Conservation (phyloP, 495 filamentous ascomycete species). For the Neurospora tetrasperma region DNA sequence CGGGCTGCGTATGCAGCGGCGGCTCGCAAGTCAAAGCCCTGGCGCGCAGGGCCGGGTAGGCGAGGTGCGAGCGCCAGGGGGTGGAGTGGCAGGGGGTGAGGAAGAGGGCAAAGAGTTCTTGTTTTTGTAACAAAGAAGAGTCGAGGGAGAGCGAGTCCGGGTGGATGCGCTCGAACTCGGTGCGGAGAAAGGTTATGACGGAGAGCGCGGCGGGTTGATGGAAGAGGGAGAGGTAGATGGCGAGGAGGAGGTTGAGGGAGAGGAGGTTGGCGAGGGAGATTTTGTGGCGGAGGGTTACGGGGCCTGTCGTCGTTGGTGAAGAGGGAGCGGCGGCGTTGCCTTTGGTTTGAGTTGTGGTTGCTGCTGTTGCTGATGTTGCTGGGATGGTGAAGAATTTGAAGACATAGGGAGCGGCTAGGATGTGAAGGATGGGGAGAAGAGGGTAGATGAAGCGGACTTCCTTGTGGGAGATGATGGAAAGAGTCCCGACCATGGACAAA, state of each 20-base stretch:
- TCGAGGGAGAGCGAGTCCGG: constrained; percentile 6
- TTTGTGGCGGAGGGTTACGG: constrained; percentile 35
- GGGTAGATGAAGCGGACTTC: constrained; percentile 98
- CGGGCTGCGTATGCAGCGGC: constrained; percentile 52
- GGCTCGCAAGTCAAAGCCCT: constrained; percentile 91
- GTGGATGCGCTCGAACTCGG: constrained; percentile 46
- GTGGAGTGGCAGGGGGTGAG: constrained; percentile 97
- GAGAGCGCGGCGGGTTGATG: constrained; percentile 72
- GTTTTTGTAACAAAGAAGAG: constrained; percentile 4
- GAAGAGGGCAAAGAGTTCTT: constrained; percentile 64
- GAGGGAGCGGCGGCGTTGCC: background rate
- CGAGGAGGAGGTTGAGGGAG: constrained; percentile 57
- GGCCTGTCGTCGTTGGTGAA: constrained; percentile 6
- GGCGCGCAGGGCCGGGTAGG: constrained; percentile 61
- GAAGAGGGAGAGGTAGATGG: constrained; percentile 58
- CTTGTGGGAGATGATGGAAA: constrained; percentile 86
- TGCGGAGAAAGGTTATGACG: constrained; percentile 63
- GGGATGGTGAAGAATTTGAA: constrained; percentile 52
- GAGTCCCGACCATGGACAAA: constrained; percentile 46
- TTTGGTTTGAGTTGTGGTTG: constrained; percentile 22
- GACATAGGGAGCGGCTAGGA: constrained; percentile 61
- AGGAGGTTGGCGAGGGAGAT: constrained; percentile 49
- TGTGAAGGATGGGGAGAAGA: constrained; percentile 73
- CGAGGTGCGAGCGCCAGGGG: constrained; percentile 86
- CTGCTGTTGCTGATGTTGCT: constrained; percentile 8